phyloP scores from a whole-genome alignment of 1,284 basidiomycete species.

The Pseudozyma hubeiensis region DNA sequence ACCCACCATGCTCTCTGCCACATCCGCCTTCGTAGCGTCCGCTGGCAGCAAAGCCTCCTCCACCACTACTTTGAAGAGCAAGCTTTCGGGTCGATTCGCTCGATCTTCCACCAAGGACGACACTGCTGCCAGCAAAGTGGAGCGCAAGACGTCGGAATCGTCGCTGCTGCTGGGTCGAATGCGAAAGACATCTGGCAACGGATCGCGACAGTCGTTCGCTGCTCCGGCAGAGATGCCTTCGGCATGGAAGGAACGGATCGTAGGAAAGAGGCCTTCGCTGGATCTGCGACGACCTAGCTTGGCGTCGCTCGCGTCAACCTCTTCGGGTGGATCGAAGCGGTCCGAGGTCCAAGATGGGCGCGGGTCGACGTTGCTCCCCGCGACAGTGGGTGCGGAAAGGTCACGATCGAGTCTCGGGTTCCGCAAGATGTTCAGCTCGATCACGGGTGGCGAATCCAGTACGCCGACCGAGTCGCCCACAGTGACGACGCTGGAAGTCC shows the following conservation, averaged over 20 bases:
- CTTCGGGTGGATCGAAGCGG: slow-evolving; percentile 2
- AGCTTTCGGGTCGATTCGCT: slow-evolving; percentile 26
- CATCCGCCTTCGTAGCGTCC: not conserved
- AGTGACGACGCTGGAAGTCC: slow-evolving; percentile 15
- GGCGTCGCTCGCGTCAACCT: slow-evolving; percentile 9
- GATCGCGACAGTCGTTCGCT: slow-evolving; percentile 1
- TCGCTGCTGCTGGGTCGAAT: slow-evolving; percentile 15
- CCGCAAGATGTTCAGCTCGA: slow-evolving; percentile 23
- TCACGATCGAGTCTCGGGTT: slow-evolving; percentile 28
- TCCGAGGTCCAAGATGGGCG: not conserved
- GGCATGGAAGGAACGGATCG: slow-evolving; percentile 38
- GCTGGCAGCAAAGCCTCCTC: not conserved
- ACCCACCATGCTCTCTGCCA: not conserved
- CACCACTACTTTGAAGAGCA: slow-evolving; percentile 18
- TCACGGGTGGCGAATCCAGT: slow-evolving; percentile 1
- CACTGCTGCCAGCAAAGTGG: not conserved
- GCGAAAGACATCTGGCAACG: slow-evolving; percentile 14
- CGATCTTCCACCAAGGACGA: not conserved
- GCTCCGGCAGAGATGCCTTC: slow-evolving; percentile 31
- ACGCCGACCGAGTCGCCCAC: too few relatives aligned
- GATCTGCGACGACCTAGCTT: slow-evolving; percentile 31
- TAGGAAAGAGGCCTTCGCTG: slow-evolving; percentile 12
- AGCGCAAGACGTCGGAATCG: slow-evolving; percentile 19
- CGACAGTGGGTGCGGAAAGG: not conserved
- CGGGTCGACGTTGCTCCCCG: slow-evolving; percentile 1